These are phyloP conservation scores for Striga asiatica DNA, from an alignment of 257 asterid species.

Conservation along the genomic window DNA sequence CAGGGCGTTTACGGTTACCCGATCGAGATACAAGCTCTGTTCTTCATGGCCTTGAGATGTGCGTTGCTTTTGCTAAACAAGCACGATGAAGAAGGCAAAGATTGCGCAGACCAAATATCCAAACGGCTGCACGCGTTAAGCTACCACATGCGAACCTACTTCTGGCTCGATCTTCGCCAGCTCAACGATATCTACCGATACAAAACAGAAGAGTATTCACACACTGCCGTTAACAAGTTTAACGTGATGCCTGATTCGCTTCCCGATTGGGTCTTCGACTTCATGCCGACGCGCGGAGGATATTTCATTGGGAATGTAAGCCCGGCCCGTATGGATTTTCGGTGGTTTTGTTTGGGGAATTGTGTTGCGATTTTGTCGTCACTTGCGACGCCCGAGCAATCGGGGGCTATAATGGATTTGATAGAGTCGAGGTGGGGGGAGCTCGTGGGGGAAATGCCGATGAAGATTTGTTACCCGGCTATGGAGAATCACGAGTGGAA, in stretches of 20 bases:
- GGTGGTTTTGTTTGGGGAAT: slow-evolving; percentile 90
- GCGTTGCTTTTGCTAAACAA: slow-evolving; percentile 60
- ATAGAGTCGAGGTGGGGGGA: slow-evolving; percentile 78
- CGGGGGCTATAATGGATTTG: slow-evolving; percentile 86
- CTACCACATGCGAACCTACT: slow-evolving; percentile 81
- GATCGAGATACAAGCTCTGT: slow-evolving; percentile 79
- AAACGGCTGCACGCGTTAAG: slow-evolving; percentile 77
- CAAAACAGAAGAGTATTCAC: slow-evolving; percentile 86
- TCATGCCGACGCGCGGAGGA: slow-evolving; percentile 86
- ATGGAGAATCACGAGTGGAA: slow-evolving; percentile 89
- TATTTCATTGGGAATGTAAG: slow-evolving; percentile 85
- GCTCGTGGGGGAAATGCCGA: slow-evolving; percentile 86
- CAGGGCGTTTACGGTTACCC: slow-evolving; percentile 94
- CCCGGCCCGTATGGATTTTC: slow-evolving; percentile 86
- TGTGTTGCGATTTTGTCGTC: slow-evolving; percentile 75
- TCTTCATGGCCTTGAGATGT: slow-evolving; percentile 84
- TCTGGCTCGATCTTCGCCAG: slow-evolving; percentile 80
- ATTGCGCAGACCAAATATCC: slow-evolving; percentile 39
- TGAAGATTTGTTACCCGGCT: slow-evolving; percentile 75
- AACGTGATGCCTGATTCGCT: slow-evolving; percentile 89
- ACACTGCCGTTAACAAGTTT: slow-evolving; percentile 90
- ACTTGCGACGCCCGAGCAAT: slow-evolving; percentile 83
- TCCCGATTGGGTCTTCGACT: slow-evolving; percentile 85
- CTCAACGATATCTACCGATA: slow-evolving; percentile 76
- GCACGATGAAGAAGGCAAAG: slow-evolving; percentile 63